phyloP scores from a whole-genome alignment of 2,329 filamentous ascomycete species.

The Aspergillus sojae region DNA sequence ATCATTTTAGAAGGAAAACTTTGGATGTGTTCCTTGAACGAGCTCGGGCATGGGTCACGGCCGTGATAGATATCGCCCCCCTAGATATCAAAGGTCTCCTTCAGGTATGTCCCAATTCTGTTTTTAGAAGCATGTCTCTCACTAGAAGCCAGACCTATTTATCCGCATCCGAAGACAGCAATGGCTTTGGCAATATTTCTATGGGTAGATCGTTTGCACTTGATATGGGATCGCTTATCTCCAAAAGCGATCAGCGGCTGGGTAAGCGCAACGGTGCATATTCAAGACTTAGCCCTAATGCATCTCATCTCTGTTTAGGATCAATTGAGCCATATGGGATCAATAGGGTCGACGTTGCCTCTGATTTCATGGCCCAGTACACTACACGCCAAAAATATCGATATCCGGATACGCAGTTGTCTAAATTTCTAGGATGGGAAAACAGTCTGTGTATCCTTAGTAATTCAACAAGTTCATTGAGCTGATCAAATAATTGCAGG shows the following conservation, averaged over 20 bases:
- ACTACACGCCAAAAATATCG: constrained; percentile 95
- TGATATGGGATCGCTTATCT: constrained; percentile 86
- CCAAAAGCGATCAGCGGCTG: constrained; percentile 81
- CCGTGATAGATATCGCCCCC: constrained; percentile 80
- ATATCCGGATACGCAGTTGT: constrained; percentile 70
- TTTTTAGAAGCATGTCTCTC: not conserved
- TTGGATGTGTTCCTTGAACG: constrained; percentile 75
- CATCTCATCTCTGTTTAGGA: constrained; percentile 26
- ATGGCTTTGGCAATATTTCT: constrained; percentile 86
- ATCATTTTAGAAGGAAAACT: constrained; percentile 76
- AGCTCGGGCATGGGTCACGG: constrained; percentile 78
- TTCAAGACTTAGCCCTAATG: not conserved
- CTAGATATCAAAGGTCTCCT: constrained; percentile 92
- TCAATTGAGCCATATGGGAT: constrained; percentile 77
- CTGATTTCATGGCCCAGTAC: constrained; percentile 95
- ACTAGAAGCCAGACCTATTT: constrained; percentile 71
- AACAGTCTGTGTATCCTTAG: constrained; percentile 19
- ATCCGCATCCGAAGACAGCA: constrained; percentile 91
- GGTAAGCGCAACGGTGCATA: constrained; percentile 38
- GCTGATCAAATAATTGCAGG: constrained; percentile 15
- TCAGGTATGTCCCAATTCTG: constrained; percentile 46
- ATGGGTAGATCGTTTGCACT: constrained; percentile 91
- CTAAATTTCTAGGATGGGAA: constrained; percentile 13
- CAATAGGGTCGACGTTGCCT: constrained; percentile 82
- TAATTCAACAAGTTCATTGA: not conserved